Base-by-base conservation (phyloP, 2,329 filamentous ascomycete species). In the Aspergillus sp. region DNA sequence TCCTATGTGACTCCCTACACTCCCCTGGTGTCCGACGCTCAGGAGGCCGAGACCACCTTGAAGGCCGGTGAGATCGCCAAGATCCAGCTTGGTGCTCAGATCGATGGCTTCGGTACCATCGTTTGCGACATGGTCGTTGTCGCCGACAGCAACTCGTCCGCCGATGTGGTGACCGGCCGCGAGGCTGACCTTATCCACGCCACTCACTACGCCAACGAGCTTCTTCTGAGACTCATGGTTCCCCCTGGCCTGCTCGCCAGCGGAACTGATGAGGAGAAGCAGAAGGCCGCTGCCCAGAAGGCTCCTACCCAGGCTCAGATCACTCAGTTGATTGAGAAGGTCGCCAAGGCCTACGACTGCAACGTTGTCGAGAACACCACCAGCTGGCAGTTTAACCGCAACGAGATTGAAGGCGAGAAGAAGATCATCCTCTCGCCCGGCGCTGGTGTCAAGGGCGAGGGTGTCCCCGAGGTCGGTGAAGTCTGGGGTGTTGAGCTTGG, bases 401-500 rank as follows among this genome's bases (percentile, higher is more conserved):
- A 98, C 80, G 95, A 99, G 80, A 98, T 99, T 66, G 95, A 99
- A 83, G 91, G 91, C 72, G 88, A 90, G 84, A 97, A 97, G 89
- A 98, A 97, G 87, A 97, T 99, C 74, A 95, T 99, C 68, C 83
- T 99, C 60, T 86, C 92, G 39, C 78, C 79, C 23, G 91, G 92
- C 36, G 86, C 97, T 72, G 91, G 91, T 67, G 88, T 90, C 74
- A 96, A 92, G 82, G 94, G 94, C 59, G 95, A 99, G 63, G 95
- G 95, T 73, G 79, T 87, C 60, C 91, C 95, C 60, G 94, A 96
- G 73, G 81, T 96, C 59, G 90, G 91, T 68, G 95, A 99, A 77
- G 93, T 96, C 63, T 99, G 95, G 95, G 95, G 95, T 79, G 91
- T 99, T 58, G 95, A 99, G 84, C 88, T 97, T 76, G 94, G 94